These are phyloP conservation scores for Trichoderma breve DNA, from an alignment of 2,329 filamentous ascomycete species.

Conservation along the genomic window DNA sequence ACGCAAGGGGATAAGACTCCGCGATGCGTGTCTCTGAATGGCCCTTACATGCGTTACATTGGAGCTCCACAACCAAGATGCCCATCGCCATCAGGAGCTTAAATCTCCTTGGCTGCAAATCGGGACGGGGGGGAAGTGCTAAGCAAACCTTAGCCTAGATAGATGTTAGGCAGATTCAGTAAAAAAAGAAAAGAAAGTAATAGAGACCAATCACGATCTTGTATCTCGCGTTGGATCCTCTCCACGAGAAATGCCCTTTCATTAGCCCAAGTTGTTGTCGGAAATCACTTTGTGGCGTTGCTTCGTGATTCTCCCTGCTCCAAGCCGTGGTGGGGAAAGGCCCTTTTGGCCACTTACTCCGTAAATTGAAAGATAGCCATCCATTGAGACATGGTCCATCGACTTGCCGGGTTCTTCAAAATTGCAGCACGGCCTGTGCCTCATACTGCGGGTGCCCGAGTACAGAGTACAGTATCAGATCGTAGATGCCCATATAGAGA, in stretches of 20 bases:
- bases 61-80: neutral
- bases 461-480: neutral
- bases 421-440: neutral
- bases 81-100: neutral
- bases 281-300: constrained; percentile 7
- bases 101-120: neutral
- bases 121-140: neutral
- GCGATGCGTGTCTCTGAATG: neutral
- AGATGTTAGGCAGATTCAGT: neutral
- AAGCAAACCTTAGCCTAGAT: neutral
- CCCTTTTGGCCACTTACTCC: neutral
- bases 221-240: neutral
- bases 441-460: neutral
- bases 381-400: neutral
- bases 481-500: neutral
- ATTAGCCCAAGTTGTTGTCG: neutral
- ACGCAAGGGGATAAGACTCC: neutral
- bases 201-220: neutral
- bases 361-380: neutral
- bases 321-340: neutral
- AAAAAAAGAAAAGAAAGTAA: neutral
- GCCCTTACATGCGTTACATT: neutral
- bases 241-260: neutral
- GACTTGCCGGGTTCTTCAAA: neutral
- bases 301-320: neutral